Evolutionary conservation across 129 eudicot species (phyloP), one percentile per base, ranked within the genome.

Genomic region (Tagetes erecta): DNA sequence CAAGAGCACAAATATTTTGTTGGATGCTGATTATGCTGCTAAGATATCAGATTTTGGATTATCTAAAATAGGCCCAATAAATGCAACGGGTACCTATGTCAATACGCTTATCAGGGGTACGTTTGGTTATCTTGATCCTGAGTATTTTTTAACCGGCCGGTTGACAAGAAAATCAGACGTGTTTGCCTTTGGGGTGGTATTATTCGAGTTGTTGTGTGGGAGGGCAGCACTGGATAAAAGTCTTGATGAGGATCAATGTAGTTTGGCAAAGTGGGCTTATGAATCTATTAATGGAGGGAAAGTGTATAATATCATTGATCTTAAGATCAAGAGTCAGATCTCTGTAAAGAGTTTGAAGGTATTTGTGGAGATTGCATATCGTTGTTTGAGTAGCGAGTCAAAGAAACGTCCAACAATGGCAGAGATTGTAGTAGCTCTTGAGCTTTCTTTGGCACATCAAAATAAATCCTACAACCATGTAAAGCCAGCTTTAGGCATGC

Each of bases 111-210:
- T 57, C 33, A 57, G 39, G 39, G 64, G 39, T 33, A 57, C 64
- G 0, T 31, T 57, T 57, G 64, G 39, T n/a, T 57, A 57, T 57
- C 64, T 57, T 1, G 64, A 57, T 57, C 39, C 14, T 30, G 39
- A 57, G 64, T 57, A 57, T 31, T 31, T 30, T 57, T 33, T 31
- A n/a, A 57, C 39, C 1, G 39, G 39, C 8, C n/a, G 39, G 2
- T 31, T 57, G 64, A 57, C 64, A 57, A 31, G 64, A 39, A 57
- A 57, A 20, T 55, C 62, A 55, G 12, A 55, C 30, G 37, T 55
- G 36, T 55, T 55, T 27, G 36, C 62, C 36, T 55, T 57, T 33
- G n/a, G 64, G n/a, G 64, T 57, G n/a, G 64, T 57, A 1, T 57
- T 57, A 31, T 57, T 57, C 0, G 64, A 57, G 39, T 2, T 57